Percentiles rank a stretch among this genome's conserved stretches.
phyloP scores from a whole-genome alignment of 2,329 filamentous ascomycete genomes.

The Fusarium veterinarium region DNA sequence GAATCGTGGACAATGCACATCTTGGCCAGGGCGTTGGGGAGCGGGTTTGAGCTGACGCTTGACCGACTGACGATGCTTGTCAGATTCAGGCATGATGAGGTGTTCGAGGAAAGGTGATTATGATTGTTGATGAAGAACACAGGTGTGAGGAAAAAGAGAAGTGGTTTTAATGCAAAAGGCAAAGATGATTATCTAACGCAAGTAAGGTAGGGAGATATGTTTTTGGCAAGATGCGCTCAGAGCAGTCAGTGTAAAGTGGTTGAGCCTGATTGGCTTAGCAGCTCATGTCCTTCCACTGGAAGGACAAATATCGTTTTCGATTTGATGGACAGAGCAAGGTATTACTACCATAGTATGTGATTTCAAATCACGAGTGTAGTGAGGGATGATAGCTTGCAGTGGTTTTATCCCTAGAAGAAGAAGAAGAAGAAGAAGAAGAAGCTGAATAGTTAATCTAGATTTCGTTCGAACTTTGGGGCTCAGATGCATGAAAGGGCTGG shows the following conservation, averaged over 20 bases:
- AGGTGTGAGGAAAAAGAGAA: background rate
- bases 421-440: background rate
- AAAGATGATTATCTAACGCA: background rate
- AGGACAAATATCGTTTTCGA: background rate
- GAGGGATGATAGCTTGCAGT: background rate
- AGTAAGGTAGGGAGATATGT: background rate
- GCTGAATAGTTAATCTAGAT: background rate
- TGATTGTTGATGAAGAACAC: background rate
- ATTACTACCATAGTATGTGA: background rate
- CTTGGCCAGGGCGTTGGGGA: conserved; percentile 32
- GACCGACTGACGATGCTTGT: conserved; percentile 23
- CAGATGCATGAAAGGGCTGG: background rate
- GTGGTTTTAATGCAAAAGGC: background rate
- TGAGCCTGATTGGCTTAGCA: conserved; percentile 6
- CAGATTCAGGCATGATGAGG: conserved; percentile 34
- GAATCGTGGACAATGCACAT: conserved; percentile 39
- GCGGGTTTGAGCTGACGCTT: conserved; percentile 45
- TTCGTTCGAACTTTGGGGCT: background rate
- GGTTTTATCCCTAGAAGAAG: background rate
- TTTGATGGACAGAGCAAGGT: background rate
- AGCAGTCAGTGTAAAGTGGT: background rate
- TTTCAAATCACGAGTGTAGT: background rate
- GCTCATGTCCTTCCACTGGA: background rate
- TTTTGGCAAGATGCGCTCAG: background rate
- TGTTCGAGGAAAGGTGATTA: background rate